Base-by-base conservation (phyloP, 1,139 yeast species). In the Hemisphaericaspora xylanilytica region DNA sequence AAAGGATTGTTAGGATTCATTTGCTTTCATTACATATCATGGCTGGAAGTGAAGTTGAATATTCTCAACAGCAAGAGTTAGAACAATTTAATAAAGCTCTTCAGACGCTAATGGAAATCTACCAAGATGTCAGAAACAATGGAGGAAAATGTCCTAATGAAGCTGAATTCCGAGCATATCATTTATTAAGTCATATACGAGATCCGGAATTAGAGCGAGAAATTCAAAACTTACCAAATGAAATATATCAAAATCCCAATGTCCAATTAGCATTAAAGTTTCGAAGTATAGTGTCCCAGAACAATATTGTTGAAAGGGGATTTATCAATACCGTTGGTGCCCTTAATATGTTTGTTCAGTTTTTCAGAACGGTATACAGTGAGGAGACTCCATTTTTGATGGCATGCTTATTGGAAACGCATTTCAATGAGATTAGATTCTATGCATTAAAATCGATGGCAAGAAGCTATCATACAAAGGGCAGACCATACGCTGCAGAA, bases 11-110 rank as follows among this genome's bases (percentile, higher is more conserved):
- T 3, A 66, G 99, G 38, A 84, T 90, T 24, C 99, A 94, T 57
- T 71, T 92, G 29, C 56, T 87, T 15, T 83, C 87, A 1, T 64
- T 90, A 33, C 98, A 94, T 63, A 66, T 85, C 1, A 89, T 94
- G 97, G 85, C 96, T 0, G 85, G 84, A 18, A 70, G 78, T 29
- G 74, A 78, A n/a, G 67, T 72, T 4, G 96, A 88, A 43, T 89
- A 84, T 56, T 89, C 96, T 6, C 87, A 86, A 51, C 98, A 94
- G 58, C 98, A 92, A 58, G 98, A 94, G 61, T 58, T 92, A 27
- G 98, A 94, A 58, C 98, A 94, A 58, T 76, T 92, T 55, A 89
- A 88, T 56, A 94, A 94, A 56, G 87, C 97, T 0, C 61, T 94
- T 32, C 96, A 92, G 54, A 86, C 98, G 0, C 68, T 94, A 28